Percentiles rank a stretch among this genome's conserved stretches.
phyloP scores from a whole-genome alignment of 768 basidiomycete genomes.

The Suillus brevipes region DNA sequence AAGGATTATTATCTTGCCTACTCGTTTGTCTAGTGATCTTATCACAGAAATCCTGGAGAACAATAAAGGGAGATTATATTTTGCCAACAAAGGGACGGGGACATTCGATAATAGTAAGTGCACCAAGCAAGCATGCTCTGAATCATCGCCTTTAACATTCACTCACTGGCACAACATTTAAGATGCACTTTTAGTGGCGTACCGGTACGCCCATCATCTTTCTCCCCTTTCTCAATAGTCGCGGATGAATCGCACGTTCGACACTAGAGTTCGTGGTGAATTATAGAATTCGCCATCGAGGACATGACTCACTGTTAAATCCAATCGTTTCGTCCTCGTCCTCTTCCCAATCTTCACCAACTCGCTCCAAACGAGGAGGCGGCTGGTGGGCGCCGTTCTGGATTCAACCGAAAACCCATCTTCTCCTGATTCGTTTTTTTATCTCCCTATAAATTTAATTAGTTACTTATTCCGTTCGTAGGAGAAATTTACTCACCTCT shows the following conservation, averaged over 20 bases:
- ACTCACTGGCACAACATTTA: not conserved
- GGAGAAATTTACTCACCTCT: not conserved
- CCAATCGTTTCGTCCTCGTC: not conserved
- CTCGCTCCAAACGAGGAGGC: not conserved
- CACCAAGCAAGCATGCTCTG: not conserved
- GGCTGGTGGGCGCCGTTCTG: not conserved
- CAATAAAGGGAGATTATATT: not conserved
- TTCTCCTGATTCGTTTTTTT: not conserved
- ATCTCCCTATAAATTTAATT: too few relatives aligned
- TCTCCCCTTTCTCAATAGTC: slow-evolving; percentile 3
- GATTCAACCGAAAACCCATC: not conserved
- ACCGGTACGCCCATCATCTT: slow-evolving; percentile 28
- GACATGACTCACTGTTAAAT: not conserved
- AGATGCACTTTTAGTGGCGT: slow-evolving; percentile 24
- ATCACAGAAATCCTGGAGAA: not conserved
- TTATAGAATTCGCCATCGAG: not conserved
- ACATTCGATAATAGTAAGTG: not conserved
- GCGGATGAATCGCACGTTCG: not conserved
- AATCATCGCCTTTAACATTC: not conserved
- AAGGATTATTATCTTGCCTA: not conserved
- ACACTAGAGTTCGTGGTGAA: not conserved
- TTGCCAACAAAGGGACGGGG: not conserved
- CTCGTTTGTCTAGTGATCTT: not conserved
- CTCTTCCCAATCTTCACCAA: slow-evolving; percentile 5
- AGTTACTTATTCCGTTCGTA: not conserved